Evolutionary conservation across 139 green algal species (phyloP), one percentile per base, ranked within the genome.

Genomic region (Coelastrella sp.): DNA sequence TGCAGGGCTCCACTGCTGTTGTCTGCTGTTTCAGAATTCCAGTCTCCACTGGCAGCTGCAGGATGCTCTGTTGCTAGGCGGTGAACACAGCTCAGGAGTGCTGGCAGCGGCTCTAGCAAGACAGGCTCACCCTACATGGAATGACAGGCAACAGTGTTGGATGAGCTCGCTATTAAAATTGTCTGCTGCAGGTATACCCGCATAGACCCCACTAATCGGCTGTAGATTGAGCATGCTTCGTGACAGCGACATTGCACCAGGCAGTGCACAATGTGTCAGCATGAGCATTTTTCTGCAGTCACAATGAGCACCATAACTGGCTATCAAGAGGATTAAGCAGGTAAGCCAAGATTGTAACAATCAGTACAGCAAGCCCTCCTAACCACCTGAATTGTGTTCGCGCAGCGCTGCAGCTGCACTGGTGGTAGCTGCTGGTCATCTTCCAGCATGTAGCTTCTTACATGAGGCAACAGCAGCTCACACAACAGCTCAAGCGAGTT

Each of bases 401-500:
- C 57, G 76, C 88, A 92, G 24, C 73, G 85, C 15, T 93, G 78
- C 60, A 95, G 79, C 63, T 93, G 87, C n/a, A 95, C 78, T 24
- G 93, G 93, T 22, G 79, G 73, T 82, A 93, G 68, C 59, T 86
- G 78, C 27, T 86, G 58, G 7, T 84, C 68, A 0, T 60, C 24
- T n/a, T 91, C 68, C 49, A n/a, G 20, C 19, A 91, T 80, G 74
- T 91, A 94, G 27, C 73, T 60, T 11, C 68, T 49, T 58, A 95
- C 59, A 86, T 95, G 93, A 6, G 93, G 93, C 35, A 92, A 70
- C 84, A 95, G 90, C 61, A 92, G 93, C 90, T 95, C 93, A 82
- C 85, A 72, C 82, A 95, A 78, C 56, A 90, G 73, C 57, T 95
- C 93, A 27, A 60, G 84, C 3, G 87, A 90, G 49, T 35, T 68